Conservation (phyloP, 2,329 filamentous ascomycete species). For the Incumbomyces lentus region DNA sequence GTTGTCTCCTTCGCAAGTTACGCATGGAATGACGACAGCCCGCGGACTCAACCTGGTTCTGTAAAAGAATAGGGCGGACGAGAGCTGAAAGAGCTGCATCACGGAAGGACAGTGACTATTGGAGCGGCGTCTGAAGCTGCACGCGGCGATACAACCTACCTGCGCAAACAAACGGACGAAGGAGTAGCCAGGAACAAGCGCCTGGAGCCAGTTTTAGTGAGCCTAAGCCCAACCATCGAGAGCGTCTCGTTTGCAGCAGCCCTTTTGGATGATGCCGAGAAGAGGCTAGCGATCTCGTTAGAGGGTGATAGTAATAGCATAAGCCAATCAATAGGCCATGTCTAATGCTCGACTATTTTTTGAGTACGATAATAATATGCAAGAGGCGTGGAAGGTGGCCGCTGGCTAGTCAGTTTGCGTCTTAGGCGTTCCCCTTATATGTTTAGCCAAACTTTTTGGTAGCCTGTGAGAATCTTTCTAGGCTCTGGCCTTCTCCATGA, state of each 20-base stretch:
- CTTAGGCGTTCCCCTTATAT: background rate
- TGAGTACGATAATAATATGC: no score
- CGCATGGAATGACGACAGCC: no score
- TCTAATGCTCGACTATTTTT: background rate
- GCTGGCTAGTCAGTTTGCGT: no score
- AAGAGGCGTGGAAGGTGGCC: no score
- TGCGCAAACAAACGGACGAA: conserved; percentile 1
- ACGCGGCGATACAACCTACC: background rate
- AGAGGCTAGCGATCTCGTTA: background rate
- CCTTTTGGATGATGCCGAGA: background rate
- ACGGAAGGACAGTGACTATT: no score
- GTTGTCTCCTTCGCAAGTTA: no score
- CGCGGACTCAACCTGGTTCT: no score
- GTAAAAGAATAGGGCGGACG: no score
- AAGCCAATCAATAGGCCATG: background rate
- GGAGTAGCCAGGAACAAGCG: conserved; percentile 3
- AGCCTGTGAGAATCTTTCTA: background rate
- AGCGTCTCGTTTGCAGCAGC: background rate
- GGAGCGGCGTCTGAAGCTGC: background rate
- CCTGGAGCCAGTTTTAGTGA: background rate
- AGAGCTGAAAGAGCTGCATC: no score
- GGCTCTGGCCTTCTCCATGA: conserved; percentile 2
- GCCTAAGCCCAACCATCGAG: background rate
- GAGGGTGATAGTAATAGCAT: background rate
- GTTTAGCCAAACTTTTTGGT: background rate